phyloP scores from a whole-genome alignment of 2,329 filamentous ascomycete genomes.

The Aspergillus ruber region DNA sequence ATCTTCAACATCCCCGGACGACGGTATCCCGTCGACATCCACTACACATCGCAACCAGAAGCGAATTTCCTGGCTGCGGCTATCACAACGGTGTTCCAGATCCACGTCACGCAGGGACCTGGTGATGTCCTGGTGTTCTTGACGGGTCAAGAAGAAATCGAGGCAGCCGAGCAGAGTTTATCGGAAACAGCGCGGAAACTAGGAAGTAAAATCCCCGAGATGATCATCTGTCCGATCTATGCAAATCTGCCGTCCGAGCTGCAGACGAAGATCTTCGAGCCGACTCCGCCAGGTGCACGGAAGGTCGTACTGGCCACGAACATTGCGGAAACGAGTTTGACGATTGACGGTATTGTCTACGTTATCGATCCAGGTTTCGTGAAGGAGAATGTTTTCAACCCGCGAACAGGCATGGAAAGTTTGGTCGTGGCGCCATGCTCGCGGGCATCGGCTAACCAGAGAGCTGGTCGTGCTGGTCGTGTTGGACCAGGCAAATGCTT shows the following conservation, averaged over 20 bases:
- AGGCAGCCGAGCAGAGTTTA: constrained; percentile 75
- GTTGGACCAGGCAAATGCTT: constrained; percentile 91
- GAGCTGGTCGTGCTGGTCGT: constrained; percentile 85
- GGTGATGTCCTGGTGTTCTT: constrained; percentile 94
- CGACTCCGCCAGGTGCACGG: constrained; percentile 73
- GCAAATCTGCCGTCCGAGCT: constrained; percentile 85
- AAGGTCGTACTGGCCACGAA: constrained; percentile 95
- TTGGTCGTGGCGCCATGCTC: constrained; percentile 87
- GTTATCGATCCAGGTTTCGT: constrained; percentile 94
- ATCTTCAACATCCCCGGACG: constrained; percentile 93
- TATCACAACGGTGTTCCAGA: constrained; percentile 90
- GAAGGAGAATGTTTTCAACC: constrained; percentile 92
- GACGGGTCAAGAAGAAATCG: constrained; percentile 94
- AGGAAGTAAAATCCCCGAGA: constrained; percentile 73
- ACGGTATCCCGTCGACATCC: constrained; percentile 82
- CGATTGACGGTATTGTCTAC: constrained; percentile 92
- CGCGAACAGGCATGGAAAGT: constrained; percentile 85
- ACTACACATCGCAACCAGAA: constrained; percentile 84
- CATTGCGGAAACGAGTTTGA: constrained; percentile 92
- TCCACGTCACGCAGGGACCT: constrained; percentile 75
- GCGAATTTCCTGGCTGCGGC: constrained; percentile 89
- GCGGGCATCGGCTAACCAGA: constrained; percentile 84
- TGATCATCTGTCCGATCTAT: constrained; percentile 90
- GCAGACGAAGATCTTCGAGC: constrained; percentile 90
- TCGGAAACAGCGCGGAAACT: constrained; percentile 81